phyloP scores from a whole-genome alignment of 176 grass and related monocot species.

The Triticum dicoccoides region DNA sequence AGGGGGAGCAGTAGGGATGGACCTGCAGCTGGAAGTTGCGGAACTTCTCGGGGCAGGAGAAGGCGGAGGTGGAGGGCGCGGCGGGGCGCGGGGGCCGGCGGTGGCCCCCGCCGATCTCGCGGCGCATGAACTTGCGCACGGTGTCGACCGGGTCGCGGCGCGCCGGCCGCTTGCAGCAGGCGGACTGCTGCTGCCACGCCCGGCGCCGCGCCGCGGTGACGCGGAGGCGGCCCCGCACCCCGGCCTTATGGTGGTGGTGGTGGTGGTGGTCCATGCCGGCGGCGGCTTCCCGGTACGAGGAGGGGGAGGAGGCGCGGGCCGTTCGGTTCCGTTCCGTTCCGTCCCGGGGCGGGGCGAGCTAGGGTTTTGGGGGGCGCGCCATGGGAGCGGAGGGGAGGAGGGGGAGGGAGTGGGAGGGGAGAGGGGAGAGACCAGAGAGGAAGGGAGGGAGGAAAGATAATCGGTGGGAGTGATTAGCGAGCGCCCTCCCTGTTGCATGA shows the following conservation, averaged over 20 bases:
- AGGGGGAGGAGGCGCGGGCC: not conserved
- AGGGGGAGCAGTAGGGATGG: not conserved
- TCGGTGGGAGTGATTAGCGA: not conserved
- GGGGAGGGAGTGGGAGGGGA: no score
- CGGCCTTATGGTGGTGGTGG: slow-evolving; percentile 32
- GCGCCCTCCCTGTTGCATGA: no score
- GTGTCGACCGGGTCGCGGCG: slow-evolving; percentile 42
- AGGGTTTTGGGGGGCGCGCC: slow-evolving; percentile 41
- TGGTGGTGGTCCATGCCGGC: slow-evolving; percentile 37
- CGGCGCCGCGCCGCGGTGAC: slow-evolving; percentile 44
- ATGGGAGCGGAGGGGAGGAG: not conserved
- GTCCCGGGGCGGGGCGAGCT: not conserved
- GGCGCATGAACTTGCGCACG: slow-evolving; percentile 47
- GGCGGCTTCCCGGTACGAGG: not conserved
- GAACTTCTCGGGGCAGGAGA: slow-evolving; percentile 58
- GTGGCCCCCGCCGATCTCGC: slow-evolving; percentile 57
- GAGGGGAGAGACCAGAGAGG: no score
- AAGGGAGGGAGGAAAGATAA: not conserved
- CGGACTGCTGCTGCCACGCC: slow-evolving; percentile 34
- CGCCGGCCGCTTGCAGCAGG: slow-evolving; percentile 22
- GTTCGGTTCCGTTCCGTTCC: no score
- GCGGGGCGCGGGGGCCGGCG: slow-evolving; percentile 33
- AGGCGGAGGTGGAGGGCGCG: slow-evolving; percentile 35
- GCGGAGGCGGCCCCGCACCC: slow-evolving; percentile 46
- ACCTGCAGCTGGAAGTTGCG: slow-evolving; percentile 63